Conservation (phyloP, 108 stramenopile genomes). For the Aurantiochytrium sp. region DNA sequence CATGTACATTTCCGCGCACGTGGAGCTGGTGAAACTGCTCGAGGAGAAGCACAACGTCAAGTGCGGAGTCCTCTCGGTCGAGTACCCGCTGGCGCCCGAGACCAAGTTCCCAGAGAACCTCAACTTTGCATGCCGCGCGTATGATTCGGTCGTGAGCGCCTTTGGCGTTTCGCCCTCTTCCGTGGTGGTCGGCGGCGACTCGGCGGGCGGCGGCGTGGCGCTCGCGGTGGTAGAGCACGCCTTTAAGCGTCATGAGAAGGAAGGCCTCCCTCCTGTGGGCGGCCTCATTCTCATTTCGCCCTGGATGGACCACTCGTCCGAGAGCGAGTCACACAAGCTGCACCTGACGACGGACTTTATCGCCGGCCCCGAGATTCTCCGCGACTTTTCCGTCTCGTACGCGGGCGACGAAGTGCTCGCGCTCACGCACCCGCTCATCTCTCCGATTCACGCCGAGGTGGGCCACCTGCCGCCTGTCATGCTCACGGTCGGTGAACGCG, state of each 20-base stretch:
- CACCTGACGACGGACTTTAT: background rate
- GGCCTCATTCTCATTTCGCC: background rate
- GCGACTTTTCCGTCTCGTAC: background rate
- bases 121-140: background rate
- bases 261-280: background rate
- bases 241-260: background rate
- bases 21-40: background rate
- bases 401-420: background rate
- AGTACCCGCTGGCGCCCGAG: conserved; percentile 9
- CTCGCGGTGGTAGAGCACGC: background rate
- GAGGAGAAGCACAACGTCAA: background rate
- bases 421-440: background rate
- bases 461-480: background rate
- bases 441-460: background rate
- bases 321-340: background rate
- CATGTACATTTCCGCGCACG: background rate
- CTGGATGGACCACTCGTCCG: background rate
- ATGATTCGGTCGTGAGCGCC: background rate
- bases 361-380: background rate
- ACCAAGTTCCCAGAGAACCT: conserved; percentile 15
- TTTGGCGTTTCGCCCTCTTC: background rate
- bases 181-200: background rate
- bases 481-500: background rate
- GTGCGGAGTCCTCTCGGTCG: background rate
- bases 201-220: background rate